phyloP scores from a whole-genome alignment of 2,329 filamentous ascomycete genomes.

The Hysterium pulicare region DNA sequence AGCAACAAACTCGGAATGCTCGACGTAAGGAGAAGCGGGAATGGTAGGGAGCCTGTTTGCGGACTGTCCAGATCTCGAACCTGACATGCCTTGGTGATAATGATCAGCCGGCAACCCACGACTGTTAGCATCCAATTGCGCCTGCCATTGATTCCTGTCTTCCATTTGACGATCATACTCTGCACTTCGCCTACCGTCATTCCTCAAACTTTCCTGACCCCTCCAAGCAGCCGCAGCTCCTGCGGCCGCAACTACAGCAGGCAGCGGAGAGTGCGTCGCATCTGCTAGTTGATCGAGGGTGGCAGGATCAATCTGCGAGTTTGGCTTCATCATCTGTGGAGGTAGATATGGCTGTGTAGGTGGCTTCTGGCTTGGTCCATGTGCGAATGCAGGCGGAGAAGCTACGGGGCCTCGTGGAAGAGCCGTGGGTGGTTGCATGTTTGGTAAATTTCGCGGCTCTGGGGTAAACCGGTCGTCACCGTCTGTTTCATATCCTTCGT shows the following conservation, averaged over 20 bases:
- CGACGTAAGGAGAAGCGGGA: conserved; percentile 43
- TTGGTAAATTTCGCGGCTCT: conserved; percentile 26
- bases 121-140: conserved; percentile 42
- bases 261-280: conserved; percentile 55
- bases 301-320: conserved; percentile 75
- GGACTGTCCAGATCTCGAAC: conserved; percentile 20
- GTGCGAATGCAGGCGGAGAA: conserved; percentile 73
- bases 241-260: conserved; percentile 34
- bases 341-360: conserved; percentile 68
- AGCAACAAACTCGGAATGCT: conserved; percentile 37
- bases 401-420: conserved; percentile 70
- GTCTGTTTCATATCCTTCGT: conserved; percentile 28
- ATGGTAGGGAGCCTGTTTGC: conserved; percentile 44
- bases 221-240: conserved; percentile 41
- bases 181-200: conserved; percentile 27
- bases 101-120: conserved; percentile 55
- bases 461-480: conserved; percentile 24
- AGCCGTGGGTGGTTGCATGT: conserved; percentile 31
- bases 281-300: conserved; percentile 79
- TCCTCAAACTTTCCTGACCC: conserved; percentile 25
- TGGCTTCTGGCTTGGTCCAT: conserved; percentile 69
- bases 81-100: conserved; percentile 48
- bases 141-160: conserved; percentile 15
- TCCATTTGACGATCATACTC: conserved; percentile 21
- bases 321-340: conserved; percentile 74